Conservation (phyloP, 1,139 yeast genomes). For the Candida smagusa region DNA sequence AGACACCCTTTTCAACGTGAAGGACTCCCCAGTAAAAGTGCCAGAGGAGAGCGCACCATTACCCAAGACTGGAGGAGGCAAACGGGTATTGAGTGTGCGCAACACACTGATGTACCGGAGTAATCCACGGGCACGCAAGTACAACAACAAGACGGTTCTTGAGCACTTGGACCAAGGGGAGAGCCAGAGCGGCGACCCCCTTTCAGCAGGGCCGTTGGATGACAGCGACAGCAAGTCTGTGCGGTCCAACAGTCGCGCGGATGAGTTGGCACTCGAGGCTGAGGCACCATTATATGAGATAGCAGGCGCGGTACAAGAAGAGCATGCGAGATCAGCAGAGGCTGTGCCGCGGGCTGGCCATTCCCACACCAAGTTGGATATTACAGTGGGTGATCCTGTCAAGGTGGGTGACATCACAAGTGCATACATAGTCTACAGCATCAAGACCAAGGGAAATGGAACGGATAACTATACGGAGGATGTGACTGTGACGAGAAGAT, state of each 20-base stretch:
- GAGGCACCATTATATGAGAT: constrained; percentile 54
- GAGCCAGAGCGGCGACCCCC: constrained; percentile 4
- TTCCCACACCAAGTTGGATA: constrained; percentile 38
- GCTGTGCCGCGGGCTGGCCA: constrained; percentile 6
- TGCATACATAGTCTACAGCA: constrained; percentile 85
- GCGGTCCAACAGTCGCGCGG: constrained; percentile 18
- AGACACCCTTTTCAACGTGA: constrained; percentile 35
- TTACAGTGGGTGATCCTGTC: constrained; percentile 85
- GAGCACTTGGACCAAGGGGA: constrained; percentile 24
- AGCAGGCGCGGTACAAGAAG: constrained; percentile 17
- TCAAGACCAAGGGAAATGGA: constrained; percentile 52
- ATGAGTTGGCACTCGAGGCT: constrained; percentile 17
- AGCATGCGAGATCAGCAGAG: constrained; percentile 7
- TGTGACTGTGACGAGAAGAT: constrained; percentile 66
- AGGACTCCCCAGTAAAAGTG: constrained; percentile 30
- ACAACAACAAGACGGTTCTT: constrained; percentile 27
- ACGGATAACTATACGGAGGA: constrained; percentile 23
- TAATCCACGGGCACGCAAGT: constrained; percentile 41
- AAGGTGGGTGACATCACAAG: constrained; percentile 88
- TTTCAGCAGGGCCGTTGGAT: constrained; percentile 45
- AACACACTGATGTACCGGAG: constrained; percentile 9
- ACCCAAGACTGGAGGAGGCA: constrained; percentile 2
- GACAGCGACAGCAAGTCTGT: constrained; percentile 13
- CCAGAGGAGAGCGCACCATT: constrained; percentile 4
- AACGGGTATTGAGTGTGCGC: constrained; percentile 7